Evolutionary conservation across 768 basidiomycete species (phyloP), one percentile per base, ranked within the genome.

Genomic region (Tulasnella sp.): DNA sequence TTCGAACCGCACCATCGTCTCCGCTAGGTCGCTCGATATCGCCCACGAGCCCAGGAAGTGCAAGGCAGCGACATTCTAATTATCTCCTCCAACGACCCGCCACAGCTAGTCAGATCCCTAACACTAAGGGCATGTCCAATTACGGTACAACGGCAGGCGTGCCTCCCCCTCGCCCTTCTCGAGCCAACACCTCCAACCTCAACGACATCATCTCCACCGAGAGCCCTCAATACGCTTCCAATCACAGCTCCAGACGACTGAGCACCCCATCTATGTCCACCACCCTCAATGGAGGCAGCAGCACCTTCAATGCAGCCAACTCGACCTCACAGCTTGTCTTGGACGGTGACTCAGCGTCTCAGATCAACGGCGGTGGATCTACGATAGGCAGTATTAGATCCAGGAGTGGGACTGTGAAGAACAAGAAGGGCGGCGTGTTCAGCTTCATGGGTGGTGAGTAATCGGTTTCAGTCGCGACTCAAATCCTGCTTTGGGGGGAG

Each of bases 141-240:
- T 56, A 38, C 52, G 53, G 53, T 22, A 52, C 34, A n/a, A 30
- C 21, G n/a, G n/a, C n/a, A n/a, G n/a, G n/a, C n/a, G 29, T 80
- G 0, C 81, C 87, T 1, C 88, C 88, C 8, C 82, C 84, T 1
- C 79, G 89, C 45, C 89, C 89, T 0, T 88, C 87, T 48, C 79
- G 89, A 59, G 85, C 84, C 61, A 92, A 92, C 70, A 92, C 89
- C 3, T 85, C 83, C 31, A 89, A 77, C 56, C 76, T 91, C 50
- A 82, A 78, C 70, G 88, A 92, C 72, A 59, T 59, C 54, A 29
- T 56, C 34, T 56, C 54, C 34, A 43, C 34, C 21, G 42, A 29
- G 34, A 38, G 29, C 42, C 54, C 54, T 44, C 34, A 38, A n/a
- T 49, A 31, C 57, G 49, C 27, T 10, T 24, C 50, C 9, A 52